Evolutionary conservation across 2,329 filamentous ascomycete species (phyloP), one percentile per base, ranked within the genome.

Genomic region (Talaromyces piceae): DNA sequence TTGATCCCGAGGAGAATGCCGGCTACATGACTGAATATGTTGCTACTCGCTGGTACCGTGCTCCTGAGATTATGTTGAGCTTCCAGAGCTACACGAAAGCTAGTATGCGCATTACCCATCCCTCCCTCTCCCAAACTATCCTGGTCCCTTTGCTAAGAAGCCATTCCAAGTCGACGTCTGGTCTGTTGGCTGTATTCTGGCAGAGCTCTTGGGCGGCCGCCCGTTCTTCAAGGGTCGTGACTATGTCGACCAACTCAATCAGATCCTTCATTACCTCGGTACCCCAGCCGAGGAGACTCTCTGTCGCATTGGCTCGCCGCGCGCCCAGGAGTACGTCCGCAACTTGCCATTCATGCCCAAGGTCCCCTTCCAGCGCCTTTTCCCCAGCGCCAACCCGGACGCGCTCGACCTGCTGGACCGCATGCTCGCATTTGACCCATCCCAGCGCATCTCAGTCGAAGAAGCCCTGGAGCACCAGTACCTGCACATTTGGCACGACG

Each of bases 41-140:
- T 51, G 93, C 93, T 47, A 98, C 93, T 48, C 82, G 93, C 75
- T 98, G 93, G 93, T 98, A 98, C 72, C 86, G 93, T 73, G 93
- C 93, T 3, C 93, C 93, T 4, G 93, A 98, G 72, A 98, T 98
- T 62, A 98, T 98, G 93, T 77, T 98, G 71, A 96, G 90, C 77
- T 98, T 98, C 82, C 91, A 97, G 73, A 96, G 90, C 76, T 98
- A 98, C 73, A 98, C 93, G 64, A 98, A 98, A 89, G 93, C 93
- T 61, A 98, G 93, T 97, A 83, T 52, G 91, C 91, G 7, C 13
- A 7, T n/a, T n/a, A n/a, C n/a, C n/a, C n/a, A n/a, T 18, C 12
- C 22, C 11, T 12, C 31, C 26, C 7, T 6, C 9, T 30, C 8
- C 12, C 23, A 23, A 23, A n/a, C 25, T 20, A 18, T 22, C 4